Evolutionary conservation across 257 asterid genomes (phyloP).

Genomic region (Nicotiana paniculata): DNA sequence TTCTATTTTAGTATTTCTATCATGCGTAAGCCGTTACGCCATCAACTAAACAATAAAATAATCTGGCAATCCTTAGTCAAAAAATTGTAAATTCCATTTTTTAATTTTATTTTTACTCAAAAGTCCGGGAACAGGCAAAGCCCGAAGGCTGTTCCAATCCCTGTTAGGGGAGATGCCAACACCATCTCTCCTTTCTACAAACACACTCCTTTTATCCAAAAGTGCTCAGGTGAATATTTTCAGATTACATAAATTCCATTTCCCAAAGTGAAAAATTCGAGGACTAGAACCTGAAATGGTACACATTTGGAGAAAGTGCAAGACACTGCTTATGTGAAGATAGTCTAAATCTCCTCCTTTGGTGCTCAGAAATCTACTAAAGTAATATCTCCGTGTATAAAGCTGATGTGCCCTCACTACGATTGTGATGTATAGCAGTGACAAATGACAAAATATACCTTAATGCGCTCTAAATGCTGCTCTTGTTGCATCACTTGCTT

Average conservation of each 20-base stretch:
- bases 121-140: neutral
- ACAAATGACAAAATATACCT: slow-evolving; percentile 37
- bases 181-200: too few relatives aligned
- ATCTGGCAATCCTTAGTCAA: neutral
- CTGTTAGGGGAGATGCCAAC: too few relatives aligned
- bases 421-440: neutral
- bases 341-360: neutral
- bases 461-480: slow-evolving; percentile 73
- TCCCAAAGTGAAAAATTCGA: neutral
- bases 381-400: neutral
- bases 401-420: neutral
- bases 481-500: slow-evolving; percentile 93
- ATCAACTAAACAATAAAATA: neutral
- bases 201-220: neutral
- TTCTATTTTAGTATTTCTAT: neutral
- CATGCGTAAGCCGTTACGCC: neutral
- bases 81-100: neutral
- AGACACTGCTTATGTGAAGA: neutral
- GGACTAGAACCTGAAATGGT: neutral
- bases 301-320: neutral
- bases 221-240: neutral
- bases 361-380: neutral
- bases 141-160: too few relatives aligned
- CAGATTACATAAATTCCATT: neutral
- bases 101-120: neutral